Evolutionary conservation across 495 filamentous ascomycete genomes (phyloP), one percentile per base, ranked within the genome.

Genomic region (Letharia lupina): DNA sequence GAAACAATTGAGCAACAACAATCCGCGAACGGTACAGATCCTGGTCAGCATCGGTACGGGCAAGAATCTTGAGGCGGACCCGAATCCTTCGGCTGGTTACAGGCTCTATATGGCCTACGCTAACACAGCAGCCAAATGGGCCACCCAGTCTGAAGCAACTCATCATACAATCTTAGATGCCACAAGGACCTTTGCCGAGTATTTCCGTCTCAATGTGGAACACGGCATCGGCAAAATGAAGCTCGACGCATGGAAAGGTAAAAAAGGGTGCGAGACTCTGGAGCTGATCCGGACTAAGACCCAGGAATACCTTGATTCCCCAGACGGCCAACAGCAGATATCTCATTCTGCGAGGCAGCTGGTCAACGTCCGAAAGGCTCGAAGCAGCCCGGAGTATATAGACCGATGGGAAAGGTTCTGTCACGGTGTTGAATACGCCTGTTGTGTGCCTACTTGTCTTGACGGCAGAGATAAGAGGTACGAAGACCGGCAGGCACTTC

Each of bases 21-120:
- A 54, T 1, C 28, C 31, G 20, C 8, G 42, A 52, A 47, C 61
- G 9, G 37, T 67, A 1, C 50, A 66, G 33, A 59, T 63, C 18
- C 40, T 75, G 6, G 67, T 77, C 0, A 73, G 72, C 28, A 70
- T 77, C 31, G 75, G 75, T 10, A 75, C 74, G 2, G 75, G 72
- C 44, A 60, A 52, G 13, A 65, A 65, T 13, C 57, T 52, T n/a
- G 45, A 68, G 18, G n/a, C 65, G 8, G 59, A 56, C 12, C 35
- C 23, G 0, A 20, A 48, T 11, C 42, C 39, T 11, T 41, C 15
- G n/a, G 44, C 42, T 15, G 54, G 60, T 57, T 60, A 52, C 12
- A 23, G 6, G 7, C 23, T 57, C 15, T 67, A 59, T 42, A 18
- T 59, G 13, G 0, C n/a, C 8, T 69, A 66, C 31, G 18, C 54